Conservation (phyloP, 352 stramenopile species). For the Aphanomyces cochlioides region DNA sequence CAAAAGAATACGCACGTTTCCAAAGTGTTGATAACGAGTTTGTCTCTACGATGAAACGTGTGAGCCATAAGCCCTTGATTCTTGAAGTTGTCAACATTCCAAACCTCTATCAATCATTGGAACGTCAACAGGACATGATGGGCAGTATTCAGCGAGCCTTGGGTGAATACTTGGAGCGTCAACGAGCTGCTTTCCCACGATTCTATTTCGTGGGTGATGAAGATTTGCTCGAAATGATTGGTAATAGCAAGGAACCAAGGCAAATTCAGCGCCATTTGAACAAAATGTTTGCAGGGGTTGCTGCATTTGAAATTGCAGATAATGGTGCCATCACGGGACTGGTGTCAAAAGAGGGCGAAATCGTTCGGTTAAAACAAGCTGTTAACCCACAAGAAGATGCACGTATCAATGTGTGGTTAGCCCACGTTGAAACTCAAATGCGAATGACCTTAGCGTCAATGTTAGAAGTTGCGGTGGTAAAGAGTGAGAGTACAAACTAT, state of each 20-base stretch:
- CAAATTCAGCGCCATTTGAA: constrained; percentile 96
- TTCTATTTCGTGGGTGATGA: constrained; percentile 99
- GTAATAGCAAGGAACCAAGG: constrained; percentile 96
- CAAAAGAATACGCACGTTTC: constrained; percentile 97
- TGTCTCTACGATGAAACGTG: constrained; percentile 96
- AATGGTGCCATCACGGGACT: constrained; percentile 86
- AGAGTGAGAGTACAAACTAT: constrained; percentile 84
- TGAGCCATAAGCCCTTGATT: constrained; percentile 95
- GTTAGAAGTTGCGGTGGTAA: constrained; percentile 90
- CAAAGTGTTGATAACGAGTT: constrained; percentile 99
- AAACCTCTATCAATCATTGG: constrained; percentile 89
- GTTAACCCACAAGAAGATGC: constrained; percentile 90
- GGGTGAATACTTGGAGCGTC: constrained; percentile 98
- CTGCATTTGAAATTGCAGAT: constrained; percentile 81
- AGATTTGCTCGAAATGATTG: constrained; percentile 99
- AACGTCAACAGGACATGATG: constrained; percentile 96
- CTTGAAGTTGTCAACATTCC: constrained; percentile 91
- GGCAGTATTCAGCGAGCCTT: constrained; percentile 99
- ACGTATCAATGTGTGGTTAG: constrained; percentile 94
- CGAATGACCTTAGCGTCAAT: constrained; percentile 93
- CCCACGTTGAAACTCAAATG: constrained; percentile 97
- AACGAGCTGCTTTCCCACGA: constrained; percentile 94
- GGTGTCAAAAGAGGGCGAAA: constrained; percentile 98
- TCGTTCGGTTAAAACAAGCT: constrained; percentile 90
- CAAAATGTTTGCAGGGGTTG: constrained; percentile 99